Evolutionary conservation across 371 early-diverging fungal genomes (phyloP).

Genomic region (Smittium mucronatum): DNA sequence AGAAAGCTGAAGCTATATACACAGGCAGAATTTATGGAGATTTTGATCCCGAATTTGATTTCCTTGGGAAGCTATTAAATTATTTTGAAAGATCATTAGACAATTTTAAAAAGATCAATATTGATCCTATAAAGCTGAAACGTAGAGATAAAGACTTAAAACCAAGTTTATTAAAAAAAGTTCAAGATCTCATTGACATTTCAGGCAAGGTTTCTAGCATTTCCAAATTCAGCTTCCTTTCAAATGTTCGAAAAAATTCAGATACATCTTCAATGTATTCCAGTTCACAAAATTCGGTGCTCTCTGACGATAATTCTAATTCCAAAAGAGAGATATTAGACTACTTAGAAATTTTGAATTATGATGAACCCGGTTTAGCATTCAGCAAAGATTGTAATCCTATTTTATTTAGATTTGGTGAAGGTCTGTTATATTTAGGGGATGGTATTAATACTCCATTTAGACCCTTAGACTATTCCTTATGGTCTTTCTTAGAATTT

Average conservation of each 20-base stretch:
- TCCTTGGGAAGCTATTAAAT: background rate
- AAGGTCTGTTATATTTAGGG: background rate
- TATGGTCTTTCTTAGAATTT: slow-evolving; percentile 11
- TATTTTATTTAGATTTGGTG: background rate
- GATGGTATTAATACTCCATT: slow-evolving; percentile 10
- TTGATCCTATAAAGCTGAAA: background rate
- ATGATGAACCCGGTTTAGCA: background rate
- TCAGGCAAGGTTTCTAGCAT: background rate
- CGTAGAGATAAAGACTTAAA: background rate
- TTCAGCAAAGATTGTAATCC: slow-evolving; percentile 3
- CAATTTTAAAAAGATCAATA: background rate
- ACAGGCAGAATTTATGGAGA: too few relatives aligned
- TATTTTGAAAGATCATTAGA: background rate
- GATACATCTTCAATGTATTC: background rate
- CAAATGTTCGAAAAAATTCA: too few relatives aligned
- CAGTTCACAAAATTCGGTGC: background rate
- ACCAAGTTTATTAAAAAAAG: background rate
- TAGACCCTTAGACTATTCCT: slow-evolving; percentile 5
- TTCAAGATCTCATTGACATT: background rate
- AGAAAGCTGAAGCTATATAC: too few relatives aligned
- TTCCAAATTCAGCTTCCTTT: background rate
- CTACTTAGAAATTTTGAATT: background rate
- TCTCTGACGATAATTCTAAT: background rate
- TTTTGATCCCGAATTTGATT: background rate
- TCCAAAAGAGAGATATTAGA: background rate